Conservation (phyloP, 441 rosid genomes). For the Euphorbia corollata region DNA sequence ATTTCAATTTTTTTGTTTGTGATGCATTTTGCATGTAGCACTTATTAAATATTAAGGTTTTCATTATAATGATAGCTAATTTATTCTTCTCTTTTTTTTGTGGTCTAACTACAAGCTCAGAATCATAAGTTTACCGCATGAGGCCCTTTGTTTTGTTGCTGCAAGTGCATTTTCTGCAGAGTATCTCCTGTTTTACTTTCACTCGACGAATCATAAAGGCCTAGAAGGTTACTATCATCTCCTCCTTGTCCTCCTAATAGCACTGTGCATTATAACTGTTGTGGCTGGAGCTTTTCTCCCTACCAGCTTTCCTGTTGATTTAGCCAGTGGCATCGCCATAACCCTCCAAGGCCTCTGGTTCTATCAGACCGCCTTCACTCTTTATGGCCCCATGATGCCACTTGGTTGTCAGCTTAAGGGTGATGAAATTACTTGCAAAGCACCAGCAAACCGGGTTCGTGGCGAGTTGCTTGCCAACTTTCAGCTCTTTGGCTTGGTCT, state of each 20-base stretch:
- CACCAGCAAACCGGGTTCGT: constrained; percentile 48
- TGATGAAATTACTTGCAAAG: constrained; percentile 42
- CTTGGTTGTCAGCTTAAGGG: constrained; percentile 57
- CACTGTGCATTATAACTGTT: constrained; percentile 53
- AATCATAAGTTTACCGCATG: constrained; percentile 70
- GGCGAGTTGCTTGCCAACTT: constrained; percentile 82
- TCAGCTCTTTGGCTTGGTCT: constrained; percentile 65
- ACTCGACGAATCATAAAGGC: constrained; percentile 91
- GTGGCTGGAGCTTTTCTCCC: constrained; percentile 72
- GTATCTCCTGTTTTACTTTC: constrained; percentile 78
- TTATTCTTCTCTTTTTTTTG: background rate
- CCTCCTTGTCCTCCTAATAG: constrained; percentile 72
- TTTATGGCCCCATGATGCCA: constrained; percentile 93
- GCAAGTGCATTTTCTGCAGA: constrained; percentile 80
- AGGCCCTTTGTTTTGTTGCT: constrained; percentile 64
- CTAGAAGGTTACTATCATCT: constrained; percentile 95
- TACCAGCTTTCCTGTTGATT: constrained; percentile 70
- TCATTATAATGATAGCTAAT: background rate
- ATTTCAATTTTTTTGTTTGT: background rate
- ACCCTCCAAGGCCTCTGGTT: constrained; percentile 97
- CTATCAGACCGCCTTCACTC: constrained; percentile 88
- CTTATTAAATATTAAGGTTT: too few species aligned
- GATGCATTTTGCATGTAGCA: background rate
- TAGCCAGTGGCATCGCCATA: constrained; percentile 60
- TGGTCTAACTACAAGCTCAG: constrained; percentile 28